Conservation (phyloP, 257 asterid genomes). For the Solanum commersonii region DNA sequence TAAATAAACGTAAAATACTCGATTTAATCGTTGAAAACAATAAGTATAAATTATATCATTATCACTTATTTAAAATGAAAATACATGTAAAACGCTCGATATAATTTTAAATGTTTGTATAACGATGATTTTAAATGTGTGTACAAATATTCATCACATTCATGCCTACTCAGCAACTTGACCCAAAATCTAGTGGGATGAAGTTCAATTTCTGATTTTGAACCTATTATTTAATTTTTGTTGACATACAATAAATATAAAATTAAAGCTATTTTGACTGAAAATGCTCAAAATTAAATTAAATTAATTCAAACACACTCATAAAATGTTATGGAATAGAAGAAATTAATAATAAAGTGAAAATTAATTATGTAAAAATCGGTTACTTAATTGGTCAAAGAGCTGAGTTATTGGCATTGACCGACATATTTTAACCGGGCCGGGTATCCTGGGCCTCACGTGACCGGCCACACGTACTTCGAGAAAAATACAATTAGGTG, state of each 20-base stretch:
- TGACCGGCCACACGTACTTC: conserved; percentile 59
- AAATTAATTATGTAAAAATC: background rate
- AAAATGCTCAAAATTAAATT: background rate
- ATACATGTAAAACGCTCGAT: no score
- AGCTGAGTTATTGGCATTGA: conserved; percentile 23
- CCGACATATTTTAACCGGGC: conserved; percentile 47
- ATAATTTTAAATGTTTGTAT: background rate
- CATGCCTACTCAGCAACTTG: background rate
- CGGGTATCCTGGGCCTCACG: conserved; percentile 86
- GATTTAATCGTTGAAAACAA: no score
- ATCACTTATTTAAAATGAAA: background rate
- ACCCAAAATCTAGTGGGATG: background rate
- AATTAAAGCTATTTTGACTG: background rate
- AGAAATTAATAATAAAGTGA: background rate
- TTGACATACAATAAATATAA: background rate
- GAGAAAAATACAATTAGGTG: conserved; percentile 24
- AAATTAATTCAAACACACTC: background rate
- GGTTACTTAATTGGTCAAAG: conserved; percentile 36
- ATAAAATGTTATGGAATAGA: background rate
- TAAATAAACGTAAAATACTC: no score
- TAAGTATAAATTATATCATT: no score
- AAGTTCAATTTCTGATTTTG: background rate
- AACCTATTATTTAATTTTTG: background rate
- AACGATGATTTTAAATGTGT: background rate
- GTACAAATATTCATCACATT: background rate